Evolutionary conservation across 192 early-diverging fungal species (phyloP), one percentile per base, ranked within the genome.

Genomic region (Backusella westeae): DNA sequence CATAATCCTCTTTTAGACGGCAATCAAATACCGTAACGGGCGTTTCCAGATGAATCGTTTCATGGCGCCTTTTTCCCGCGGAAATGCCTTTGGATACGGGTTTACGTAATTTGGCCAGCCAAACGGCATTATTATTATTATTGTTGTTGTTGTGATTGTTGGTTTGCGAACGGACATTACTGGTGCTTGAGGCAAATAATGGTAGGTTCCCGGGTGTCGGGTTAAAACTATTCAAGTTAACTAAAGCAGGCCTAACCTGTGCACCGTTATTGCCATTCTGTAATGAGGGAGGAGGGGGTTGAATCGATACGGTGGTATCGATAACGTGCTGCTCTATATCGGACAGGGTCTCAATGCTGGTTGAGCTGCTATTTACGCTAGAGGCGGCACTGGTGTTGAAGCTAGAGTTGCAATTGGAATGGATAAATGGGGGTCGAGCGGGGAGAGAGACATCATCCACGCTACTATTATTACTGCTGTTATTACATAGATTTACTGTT

Each of bases 1-100:
- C 67, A 56, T 79, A 79, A 39, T 79, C 78, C 42, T 79, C 78
- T 34, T 79, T 79, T 21, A 79, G 44, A 23, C 78, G 72, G 38
- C 78, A 79, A 79, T 79, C 78, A 70, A 79, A 79, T 14, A 79
- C 67, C 1, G 46, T 69, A 23, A 79, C 53, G 1, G 73, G 73
- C 10, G 75, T 77, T 32, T 69, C 49, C 15, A 74, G 35, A 4
- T 52, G 29, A n/a, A 71, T 71, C 8, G 39, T 73, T 71, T 74
- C 71, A 44, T 56, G 52, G 23, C n/a, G 36, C 7, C 69, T 36
- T 1, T 34, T 34, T 12, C n/a, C 68, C 34, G 29, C 29, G 19
- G 19, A 15, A 10, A 12, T 59, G 39, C 29, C 41, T 66, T 41
- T 70, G 67, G 34, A 23, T 23, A 19, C 68, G 23, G 68, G 68